Conservation (phyloP, 441 rosid species). For the Jatropha multifida region DNA sequence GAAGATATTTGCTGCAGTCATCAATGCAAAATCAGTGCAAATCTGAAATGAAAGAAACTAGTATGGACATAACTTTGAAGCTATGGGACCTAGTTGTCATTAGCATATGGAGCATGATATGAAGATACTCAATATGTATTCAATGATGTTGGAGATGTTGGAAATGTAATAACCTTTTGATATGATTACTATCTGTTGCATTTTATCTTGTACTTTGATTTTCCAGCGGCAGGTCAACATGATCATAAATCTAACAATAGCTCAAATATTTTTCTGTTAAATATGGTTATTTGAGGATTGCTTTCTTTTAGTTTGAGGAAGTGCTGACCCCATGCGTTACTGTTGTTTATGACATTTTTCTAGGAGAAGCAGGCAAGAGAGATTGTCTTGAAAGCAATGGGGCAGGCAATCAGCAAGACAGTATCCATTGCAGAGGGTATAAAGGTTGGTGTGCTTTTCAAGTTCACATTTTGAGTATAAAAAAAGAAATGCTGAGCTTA, state of each 20-base stretch:
- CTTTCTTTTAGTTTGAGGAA: neutral
- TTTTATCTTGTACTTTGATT: neutral
- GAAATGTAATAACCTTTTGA: neutral
- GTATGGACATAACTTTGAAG: neutral
- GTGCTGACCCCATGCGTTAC: neutral
- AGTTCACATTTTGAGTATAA: neutral
- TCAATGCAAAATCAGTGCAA: neutral
- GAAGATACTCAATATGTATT: neutral
- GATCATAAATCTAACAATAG: neutral
- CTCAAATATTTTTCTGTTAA: neutral
- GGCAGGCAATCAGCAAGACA: conserved; percentile 91
- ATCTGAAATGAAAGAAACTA: neutral
- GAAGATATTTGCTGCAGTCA: neutral
- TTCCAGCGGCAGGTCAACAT: neutral
- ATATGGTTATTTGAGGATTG: neutral
- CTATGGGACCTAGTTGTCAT: neutral
- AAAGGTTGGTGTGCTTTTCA: conserved; percentile 47
- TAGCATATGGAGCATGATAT: neutral
- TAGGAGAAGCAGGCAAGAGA: conserved; percentile 74
- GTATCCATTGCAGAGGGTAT: conserved; percentile 84
- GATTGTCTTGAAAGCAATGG: conserved; percentile 93
- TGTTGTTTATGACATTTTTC: conserved; percentile 11
- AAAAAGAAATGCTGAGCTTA: neutral
- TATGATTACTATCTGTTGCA: neutral
- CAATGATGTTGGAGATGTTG: neutral